A percentile compares a stretch with the other conserved stretches of the same genome.
phyloP scores from a whole-genome alignment of 2,329 filamentous ascomycete genomes.

The Fusarium miscanthi region DNA sequence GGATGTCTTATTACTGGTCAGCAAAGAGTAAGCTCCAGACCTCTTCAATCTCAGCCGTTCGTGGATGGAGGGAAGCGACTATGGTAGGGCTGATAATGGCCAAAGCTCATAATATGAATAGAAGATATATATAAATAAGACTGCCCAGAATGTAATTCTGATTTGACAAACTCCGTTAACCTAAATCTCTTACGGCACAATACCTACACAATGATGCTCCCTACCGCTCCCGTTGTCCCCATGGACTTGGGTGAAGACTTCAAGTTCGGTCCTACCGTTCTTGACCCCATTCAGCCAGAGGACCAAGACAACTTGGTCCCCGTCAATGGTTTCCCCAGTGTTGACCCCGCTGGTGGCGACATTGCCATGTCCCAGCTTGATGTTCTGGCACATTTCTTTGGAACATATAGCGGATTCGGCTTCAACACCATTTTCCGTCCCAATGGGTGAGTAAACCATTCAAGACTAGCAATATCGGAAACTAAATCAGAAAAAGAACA shows the following conservation, averaged over 20 bases:
- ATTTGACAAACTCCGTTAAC: no score
- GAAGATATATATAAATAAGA: neutral
- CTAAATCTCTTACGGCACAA: neutral
- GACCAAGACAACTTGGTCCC: neutral
- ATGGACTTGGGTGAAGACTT: slow-evolving; percentile 28
- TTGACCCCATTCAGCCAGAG: slow-evolving; percentile 27
- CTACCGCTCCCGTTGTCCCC: slow-evolving; percentile 21
- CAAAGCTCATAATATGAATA: neutral
- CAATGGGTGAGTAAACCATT: slow-evolving; percentile 8
- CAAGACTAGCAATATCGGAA: rapidly evolving
- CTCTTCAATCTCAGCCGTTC: neutral
- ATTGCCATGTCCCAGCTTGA: slow-evolving; percentile 29
- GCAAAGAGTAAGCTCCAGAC: neutral
- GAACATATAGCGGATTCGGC: slow-evolving; percentile 48
- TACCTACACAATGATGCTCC: slow-evolving; percentile 6
- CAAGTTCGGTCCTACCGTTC: slow-evolving; percentile 29
- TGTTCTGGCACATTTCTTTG: slow-evolving; percentile 44
- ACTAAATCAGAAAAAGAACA: neutral
- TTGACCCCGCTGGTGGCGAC: slow-evolving; percentile 2
- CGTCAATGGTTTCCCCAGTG: slow-evolving; percentile 12
- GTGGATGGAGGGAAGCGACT: neutral
- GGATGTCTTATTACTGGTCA: neutral
- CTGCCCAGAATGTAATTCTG: no score
- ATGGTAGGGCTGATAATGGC: neutral
- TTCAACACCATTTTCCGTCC: slow-evolving; percentile 56